These are phyloP conservation scores for Melampsora americana DNA, from an alignment of 1,284 basidiomycete genomes.

Conservation along the genomic window DNA sequence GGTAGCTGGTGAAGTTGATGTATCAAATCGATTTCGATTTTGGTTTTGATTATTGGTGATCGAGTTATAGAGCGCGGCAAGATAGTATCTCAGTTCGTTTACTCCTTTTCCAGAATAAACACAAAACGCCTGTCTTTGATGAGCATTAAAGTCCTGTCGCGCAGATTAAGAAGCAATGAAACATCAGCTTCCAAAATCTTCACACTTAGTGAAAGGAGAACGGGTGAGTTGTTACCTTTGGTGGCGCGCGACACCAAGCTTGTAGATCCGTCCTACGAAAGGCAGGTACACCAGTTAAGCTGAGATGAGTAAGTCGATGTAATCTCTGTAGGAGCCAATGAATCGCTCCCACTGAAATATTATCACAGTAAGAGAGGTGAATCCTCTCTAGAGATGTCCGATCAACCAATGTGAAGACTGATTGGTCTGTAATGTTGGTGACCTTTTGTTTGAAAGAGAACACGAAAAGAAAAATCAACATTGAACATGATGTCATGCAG, in stretches of 20 bases:
- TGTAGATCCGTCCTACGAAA: constrained; percentile 84
- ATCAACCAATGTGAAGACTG: constrained; percentile 76
- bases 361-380: constrained; percentile 95
- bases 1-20: constrained; percentile 10
- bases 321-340: constrained; percentile 84
- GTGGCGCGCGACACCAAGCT: constrained; percentile 81
- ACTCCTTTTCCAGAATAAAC: constrained; percentile 95
- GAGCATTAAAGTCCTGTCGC: constrained; percentile 78
- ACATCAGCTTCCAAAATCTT: neutral
- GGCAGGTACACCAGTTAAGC: constrained; percentile 88
- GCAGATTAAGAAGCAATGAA: constrained; percentile 8
- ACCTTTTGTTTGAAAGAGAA: constrained; percentile 67
- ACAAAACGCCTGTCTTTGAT: constrained; percentile 89
- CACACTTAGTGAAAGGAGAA: constrained; percentile 2
- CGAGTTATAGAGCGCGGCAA: constrained; percentile 53
- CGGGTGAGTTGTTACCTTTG: constrained; percentile 69
- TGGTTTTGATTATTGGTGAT: constrained; percentile 4
- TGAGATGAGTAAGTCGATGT: constrained; percentile 85
- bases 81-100: constrained; percentile 71
- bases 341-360: constrained; percentile 84
- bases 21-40: neutral
- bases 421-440: constrained; percentile 85
- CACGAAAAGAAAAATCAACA: neutral
- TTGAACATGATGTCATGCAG: neutral
- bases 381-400: constrained; percentile 79